A percentile compares a stretch with the other conserved stretches of the same genome.
phyloP scores from a whole-genome alignment of 2,329 filamentous ascomycete species.

The Chrysosporium keratinophilum region DNA sequence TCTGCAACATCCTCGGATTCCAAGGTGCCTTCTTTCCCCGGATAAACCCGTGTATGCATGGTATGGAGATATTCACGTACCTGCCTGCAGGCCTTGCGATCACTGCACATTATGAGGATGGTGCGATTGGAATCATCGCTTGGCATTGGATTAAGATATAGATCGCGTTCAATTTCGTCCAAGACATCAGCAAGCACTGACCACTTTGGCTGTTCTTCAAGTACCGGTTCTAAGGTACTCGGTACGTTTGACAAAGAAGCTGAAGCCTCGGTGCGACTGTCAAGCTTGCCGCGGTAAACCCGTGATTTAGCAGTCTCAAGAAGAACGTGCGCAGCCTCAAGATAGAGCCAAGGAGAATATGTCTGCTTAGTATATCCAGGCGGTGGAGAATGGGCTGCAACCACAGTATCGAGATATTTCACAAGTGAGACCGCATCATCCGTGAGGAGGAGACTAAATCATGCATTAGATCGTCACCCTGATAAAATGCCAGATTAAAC shows the following conservation, averaged over 20 bases:
- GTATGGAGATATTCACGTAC: slow-evolving; percentile 82
- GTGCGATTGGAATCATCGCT: slow-evolving; percentile 81
- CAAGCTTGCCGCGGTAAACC: slow-evolving; percentile 69
- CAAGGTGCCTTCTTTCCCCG: slow-evolving; percentile 11
- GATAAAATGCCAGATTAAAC: neutral
- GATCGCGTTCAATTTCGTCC: slow-evolving; percentile 83
- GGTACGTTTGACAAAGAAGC: slow-evolving; percentile 30
- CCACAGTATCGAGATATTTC: slow-evolving; percentile 85
- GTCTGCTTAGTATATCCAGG: slow-evolving; percentile 78
- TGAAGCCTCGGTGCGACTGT: slow-evolving; percentile 43
- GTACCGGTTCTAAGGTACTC: slow-evolving; percentile 61
- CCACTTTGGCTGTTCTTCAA: slow-evolving; percentile 97
- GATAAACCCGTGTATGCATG: slow-evolving; percentile 61
- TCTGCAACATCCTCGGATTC: slow-evolving; percentile 11
- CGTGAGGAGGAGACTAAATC: slow-evolving; percentile 53
- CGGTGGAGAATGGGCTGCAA: slow-evolving; percentile 78
- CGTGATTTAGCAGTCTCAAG: slow-evolving; percentile 81
- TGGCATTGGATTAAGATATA: slow-evolving; percentile 68
- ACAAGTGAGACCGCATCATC: slow-evolving; percentile 88
- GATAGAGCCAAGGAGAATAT: slow-evolving; percentile 90
- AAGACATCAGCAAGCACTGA: slow-evolving; percentile 75
- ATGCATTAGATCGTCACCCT: slow-evolving; percentile 15
- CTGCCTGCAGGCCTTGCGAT: slow-evolving; percentile 74
- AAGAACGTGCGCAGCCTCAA: slow-evolving; percentile 88
- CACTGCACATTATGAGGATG: slow-evolving; percentile 90